Conservation (phyloP, 306 rosid species). For the Ceratonia siliqua region DNA sequence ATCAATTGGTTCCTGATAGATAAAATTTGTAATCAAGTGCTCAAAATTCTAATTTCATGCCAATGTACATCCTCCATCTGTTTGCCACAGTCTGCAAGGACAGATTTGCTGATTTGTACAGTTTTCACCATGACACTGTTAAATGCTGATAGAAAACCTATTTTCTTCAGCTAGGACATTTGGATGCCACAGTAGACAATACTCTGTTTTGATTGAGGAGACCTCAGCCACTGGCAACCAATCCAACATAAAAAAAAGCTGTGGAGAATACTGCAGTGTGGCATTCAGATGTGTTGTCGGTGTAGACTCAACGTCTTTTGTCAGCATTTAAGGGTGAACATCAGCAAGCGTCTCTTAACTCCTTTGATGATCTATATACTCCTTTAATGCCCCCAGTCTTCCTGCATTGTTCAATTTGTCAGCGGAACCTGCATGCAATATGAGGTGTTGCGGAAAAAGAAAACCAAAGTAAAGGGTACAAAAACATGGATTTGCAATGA, state of each 20-base stretch:
- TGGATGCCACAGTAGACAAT: no score
- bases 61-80: no score
- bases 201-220: no score
- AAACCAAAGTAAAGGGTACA: neutral
- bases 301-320: no score
- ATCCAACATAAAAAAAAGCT: no score
- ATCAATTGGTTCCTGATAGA: neutral
- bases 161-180: no score
- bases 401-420: slow-evolving; percentile 50
- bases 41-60: no score
- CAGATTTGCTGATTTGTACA: neutral
- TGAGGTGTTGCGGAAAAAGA: neutral
- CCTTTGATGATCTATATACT: slow-evolving; percentile 50
- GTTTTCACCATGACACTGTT: neutral
- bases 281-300: no score
- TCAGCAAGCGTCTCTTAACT: slow-evolving; percentile 55
- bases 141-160: neutral
- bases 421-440: slow-evolving; percentile 42
- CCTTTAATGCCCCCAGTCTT: slow-evolving; percentile 51
- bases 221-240: no score
- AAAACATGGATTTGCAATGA: neutral
- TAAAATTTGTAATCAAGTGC: neutral
- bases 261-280: no score
- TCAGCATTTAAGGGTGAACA: neutral
- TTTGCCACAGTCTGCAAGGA: no score